These are phyloP conservation scores for Marsdenia floribunda DNA, from an alignment of 257 asterid species.

Conservation along the genomic window DNA sequence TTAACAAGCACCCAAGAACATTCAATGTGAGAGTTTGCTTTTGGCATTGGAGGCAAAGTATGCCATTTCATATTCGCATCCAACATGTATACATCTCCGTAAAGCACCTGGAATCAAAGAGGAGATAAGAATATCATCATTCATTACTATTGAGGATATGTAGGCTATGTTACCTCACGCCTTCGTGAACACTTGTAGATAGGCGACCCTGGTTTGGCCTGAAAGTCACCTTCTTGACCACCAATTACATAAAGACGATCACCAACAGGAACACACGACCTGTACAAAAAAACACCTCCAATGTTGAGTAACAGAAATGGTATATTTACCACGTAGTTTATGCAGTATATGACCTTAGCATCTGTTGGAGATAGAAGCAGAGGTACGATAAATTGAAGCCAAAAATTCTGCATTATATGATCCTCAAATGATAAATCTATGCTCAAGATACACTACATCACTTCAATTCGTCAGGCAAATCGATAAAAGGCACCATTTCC, in stretches of 20 bases:
- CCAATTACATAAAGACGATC: constrained; percentile 65
- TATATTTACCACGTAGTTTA: not conserved
- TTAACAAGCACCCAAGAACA: constrained; percentile 57
- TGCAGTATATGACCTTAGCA: not conserved
- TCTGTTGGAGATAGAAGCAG: not conserved
- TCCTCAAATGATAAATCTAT: not conserved
- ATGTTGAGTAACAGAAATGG: not conserved
- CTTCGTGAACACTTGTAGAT: constrained; percentile 72
- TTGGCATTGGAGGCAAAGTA: constrained; percentile 53
- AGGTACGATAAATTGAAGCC: not conserved
- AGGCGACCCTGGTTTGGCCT: constrained; percentile 80
- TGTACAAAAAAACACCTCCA: constrained; percentile 13
- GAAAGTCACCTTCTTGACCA: constrained; percentile 85
- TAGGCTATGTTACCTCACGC: constrained; percentile 44
- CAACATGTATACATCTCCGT: constrained; percentile 70
- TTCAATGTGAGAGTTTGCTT: constrained; percentile 67
- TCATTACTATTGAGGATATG: not conserved
- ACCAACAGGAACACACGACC: constrained; percentile 58
- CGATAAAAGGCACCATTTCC: not conserved
- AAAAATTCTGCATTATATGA: not conserved
- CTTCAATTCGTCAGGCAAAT: not conserved
- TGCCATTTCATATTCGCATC: constrained; percentile 57
- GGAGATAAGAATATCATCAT: not conserved
- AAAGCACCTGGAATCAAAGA: constrained; percentile 45
- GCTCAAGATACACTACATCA: not conserved